These are phyloP conservation scores for Leishmania mexicana DNA, from an alignment of 208 protist species.

Conservation along the genomic window DNA sequence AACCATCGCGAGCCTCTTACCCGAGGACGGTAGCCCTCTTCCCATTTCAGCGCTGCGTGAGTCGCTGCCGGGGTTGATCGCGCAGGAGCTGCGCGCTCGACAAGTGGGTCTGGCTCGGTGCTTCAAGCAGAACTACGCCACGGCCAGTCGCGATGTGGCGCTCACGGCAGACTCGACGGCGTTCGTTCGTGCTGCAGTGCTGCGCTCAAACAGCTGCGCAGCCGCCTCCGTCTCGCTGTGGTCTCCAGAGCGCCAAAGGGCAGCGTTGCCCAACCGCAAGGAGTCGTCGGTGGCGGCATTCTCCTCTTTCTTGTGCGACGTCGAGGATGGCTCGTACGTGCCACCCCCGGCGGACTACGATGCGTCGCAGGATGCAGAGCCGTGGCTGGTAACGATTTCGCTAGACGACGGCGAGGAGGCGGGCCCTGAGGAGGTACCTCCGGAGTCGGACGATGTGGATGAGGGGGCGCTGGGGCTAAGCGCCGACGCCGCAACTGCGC, in stretches of 20 bases:
- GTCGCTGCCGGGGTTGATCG: slow-evolving; percentile 30
- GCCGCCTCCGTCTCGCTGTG: not conserved
- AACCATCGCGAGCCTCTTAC: slow-evolving; percentile 17
- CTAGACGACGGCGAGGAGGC: slow-evolving; percentile 40
- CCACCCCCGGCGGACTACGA: slow-evolving; percentile 16
- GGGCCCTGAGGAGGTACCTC: not conserved
- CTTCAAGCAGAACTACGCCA: slow-evolving; percentile 35
- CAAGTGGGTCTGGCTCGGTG: slow-evolving; percentile 42
- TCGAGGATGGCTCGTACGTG: slow-evolving; percentile 17
- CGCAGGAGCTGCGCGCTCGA: slow-evolving; percentile 17
- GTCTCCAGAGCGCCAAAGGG: not conserved
- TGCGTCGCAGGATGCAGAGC: slow-evolving; percentile 12
- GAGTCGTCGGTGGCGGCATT: not conserved
- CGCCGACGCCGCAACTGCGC: not conserved
- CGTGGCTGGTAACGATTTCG: slow-evolving; percentile 52
- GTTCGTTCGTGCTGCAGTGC: slow-evolving; percentile 5
- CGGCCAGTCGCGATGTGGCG: not conserved
- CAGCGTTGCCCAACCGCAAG: not conserved
- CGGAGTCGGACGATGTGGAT: not conserved
- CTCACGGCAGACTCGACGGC: slow-evolving; percentile 18
- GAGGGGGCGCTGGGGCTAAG: not conserved
- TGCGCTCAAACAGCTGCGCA: no score
- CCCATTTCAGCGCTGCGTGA: slow-evolving; percentile 31
- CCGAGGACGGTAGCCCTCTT: slow-evolving; percentile 23
- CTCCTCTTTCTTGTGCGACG: not conserved